Conservation (phyloP, 2,329 filamentous ascomycete species). For the Tetracladium maxilliforme region DNA sequence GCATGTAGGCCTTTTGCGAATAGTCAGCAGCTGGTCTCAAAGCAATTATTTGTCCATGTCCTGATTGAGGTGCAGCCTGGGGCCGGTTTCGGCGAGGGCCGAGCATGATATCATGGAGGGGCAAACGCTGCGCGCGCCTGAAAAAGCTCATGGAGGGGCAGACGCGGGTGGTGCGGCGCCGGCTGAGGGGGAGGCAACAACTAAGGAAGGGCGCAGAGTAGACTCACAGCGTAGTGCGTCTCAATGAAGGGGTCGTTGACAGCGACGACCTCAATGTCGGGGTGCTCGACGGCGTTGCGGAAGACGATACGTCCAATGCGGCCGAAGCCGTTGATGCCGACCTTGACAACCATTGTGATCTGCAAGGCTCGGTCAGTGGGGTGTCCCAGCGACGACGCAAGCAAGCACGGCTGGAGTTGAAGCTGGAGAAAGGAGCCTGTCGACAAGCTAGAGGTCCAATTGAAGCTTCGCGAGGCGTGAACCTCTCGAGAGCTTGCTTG, state of each 20-base stretch:
- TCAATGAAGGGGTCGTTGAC: constrained; percentile 99
- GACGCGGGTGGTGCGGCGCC: not conserved
- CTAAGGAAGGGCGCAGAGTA: constrained; percentile 2
- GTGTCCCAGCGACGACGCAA: constrained; percentile 2
- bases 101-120: constrained; percentile 2
- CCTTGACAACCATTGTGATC: no score
- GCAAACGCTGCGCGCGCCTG: no score
- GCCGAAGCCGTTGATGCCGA: constrained; percentile 99
- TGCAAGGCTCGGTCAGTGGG: no score
- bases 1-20: constrained; percentile 78
- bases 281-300: constrained; percentile 89
- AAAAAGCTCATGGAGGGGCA: no score
- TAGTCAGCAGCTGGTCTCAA: not conserved
- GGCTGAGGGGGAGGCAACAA: constrained; percentile 3
- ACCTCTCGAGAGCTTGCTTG: no score
- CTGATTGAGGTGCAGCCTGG: no score
- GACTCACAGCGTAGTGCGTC: constrained; percentile 82
- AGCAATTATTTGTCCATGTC: constrained; percentile 1
- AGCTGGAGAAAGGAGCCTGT: not conserved
- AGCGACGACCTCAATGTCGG: constrained; percentile 81
- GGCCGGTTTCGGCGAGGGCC: no score
- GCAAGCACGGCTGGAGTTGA: not conserved
- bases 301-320: constrained; percentile 99
- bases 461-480: no score
- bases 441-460: no score